Percentiles rank a stretch among this genome's conserved stretches.
These are phyloP conservation scores for Pseudogymnoascus sp. DNA, from an alignment of 2,329 filamentous ascomycete genomes.

Conservation along the genomic window DNA sequence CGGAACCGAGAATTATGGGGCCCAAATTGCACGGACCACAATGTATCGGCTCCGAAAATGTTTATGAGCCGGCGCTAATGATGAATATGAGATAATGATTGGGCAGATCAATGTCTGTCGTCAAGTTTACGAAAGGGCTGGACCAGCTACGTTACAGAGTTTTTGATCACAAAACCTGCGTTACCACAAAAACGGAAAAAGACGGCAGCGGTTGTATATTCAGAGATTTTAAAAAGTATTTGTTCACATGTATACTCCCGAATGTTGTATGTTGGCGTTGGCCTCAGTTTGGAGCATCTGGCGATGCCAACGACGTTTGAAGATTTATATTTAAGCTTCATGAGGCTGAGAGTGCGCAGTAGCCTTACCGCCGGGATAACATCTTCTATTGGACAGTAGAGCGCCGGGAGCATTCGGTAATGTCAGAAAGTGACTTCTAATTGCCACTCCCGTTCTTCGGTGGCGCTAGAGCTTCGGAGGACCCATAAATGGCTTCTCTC, in stretches of 20 bases:
- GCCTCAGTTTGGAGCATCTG: not conserved
- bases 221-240: not conserved
- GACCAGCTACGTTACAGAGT: not conserved
- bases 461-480: not conserved
- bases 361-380: not conserved
- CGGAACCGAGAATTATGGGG: slow-evolving; percentile 4
- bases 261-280: not conserved
- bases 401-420: not conserved
- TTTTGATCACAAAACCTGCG: not conserved
- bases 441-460: slow-evolving; percentile 6
- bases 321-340: not conserved
- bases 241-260: not conserved
- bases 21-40: slow-evolving; percentile 7
- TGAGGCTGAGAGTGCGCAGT: not conserved
- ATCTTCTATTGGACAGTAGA: not conserved
- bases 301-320: not conserved
- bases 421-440: slow-evolving; percentile 2
- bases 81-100: not conserved
- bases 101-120: not conserved
- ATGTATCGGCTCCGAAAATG: not conserved
- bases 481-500: not conserved
- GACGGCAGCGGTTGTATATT: not conserved
- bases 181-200: not conserved
- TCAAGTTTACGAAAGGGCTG: not conserved
- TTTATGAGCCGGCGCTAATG: not conserved